Conservation (phyloP, 345 rosid species). For the Linum trigynum region DNA sequence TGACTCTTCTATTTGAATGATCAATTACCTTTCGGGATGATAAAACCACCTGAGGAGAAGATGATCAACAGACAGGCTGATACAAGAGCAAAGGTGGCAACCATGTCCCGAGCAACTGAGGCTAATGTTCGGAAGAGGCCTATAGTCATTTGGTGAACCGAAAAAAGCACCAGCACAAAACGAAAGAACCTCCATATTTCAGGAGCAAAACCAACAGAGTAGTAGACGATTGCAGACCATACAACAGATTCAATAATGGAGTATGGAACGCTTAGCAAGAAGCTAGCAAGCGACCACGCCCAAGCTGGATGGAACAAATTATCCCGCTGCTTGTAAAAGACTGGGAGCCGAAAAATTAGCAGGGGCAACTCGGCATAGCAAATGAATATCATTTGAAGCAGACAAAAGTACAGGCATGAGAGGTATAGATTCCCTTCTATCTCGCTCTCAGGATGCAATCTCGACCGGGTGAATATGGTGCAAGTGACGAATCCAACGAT, state of each 20-base stretch:
- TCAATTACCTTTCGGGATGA: constrained; percentile 61
- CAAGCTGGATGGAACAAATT: constrained; percentile 88
- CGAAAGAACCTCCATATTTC: constrained; percentile 72
- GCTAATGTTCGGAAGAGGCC: constrained; percentile 79
- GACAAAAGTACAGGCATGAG: constrained; percentile 73
- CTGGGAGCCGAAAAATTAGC: constrained; percentile 74
- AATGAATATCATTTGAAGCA: constrained; percentile 84
- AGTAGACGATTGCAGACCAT: constrained; percentile 82
- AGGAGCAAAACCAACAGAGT: constrained; percentile 77
- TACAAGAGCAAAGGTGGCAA: constrained; percentile 75
- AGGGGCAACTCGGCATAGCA: constrained; percentile 73
- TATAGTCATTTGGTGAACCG: constrained; percentile 82
- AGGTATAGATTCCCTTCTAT: constrained; percentile 54
- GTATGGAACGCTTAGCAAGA: constrained; percentile 75
- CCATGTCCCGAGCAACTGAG: constrained; percentile 70
- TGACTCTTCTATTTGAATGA: neutral
- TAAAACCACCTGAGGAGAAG: constrained; percentile 78
- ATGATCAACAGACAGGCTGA: constrained; percentile 50
- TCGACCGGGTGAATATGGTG: constrained; percentile 63
- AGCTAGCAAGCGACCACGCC: constrained; percentile 76
- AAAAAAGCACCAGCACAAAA: constrained; percentile 57
- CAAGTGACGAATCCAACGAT: constrained; percentile 74
- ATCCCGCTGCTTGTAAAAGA: constrained; percentile 83
- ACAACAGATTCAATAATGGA: constrained; percentile 73
- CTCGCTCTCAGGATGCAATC: constrained; percentile 73